These are phyloP conservation scores for Thelephora ganbajun DNA, from an alignment of 768 basidiomycete species.

Conservation along the genomic window DNA sequence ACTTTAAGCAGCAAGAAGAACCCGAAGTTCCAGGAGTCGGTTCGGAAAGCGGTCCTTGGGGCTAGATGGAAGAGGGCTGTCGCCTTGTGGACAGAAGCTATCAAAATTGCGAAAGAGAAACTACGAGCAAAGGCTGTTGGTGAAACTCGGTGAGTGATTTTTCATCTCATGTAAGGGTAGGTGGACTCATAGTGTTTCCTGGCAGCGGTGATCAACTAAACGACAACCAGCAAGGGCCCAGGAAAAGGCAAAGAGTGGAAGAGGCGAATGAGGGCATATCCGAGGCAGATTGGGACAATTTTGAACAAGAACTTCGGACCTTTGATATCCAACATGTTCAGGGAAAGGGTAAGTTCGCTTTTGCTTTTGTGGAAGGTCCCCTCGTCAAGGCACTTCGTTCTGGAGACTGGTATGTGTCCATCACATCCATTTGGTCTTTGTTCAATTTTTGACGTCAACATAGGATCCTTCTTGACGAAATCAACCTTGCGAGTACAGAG, in stretches of 20 bases:
- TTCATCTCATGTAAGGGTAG: not conserved
- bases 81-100: conserved; percentile 72
- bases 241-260: conserved; percentile 61
- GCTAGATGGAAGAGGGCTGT: conserved; percentile 78
- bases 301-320: conserved; percentile 52
- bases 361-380: conserved; percentile 92
- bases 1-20: conserved; percentile 91
- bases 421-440: not conserved
- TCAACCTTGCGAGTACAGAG: conserved; percentile 89
- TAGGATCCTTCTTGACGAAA: conserved; percentile 92
- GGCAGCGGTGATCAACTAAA: not conserved
- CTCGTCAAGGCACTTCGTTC: conserved; percentile 78
- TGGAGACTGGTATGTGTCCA: conserved; percentile 71
- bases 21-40: conserved; percentile 67
- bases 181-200: not conserved
- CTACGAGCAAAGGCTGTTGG: conserved; percentile 26
- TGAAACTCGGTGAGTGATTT: conserved; percentile 12
- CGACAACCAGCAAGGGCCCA: conserved; percentile 21
- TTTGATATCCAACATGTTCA: conserved; percentile 87
- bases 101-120: conserved; percentile 51
- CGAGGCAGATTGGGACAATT: conserved; percentile 47
- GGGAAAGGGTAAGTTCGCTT: conserved; percentile 81
- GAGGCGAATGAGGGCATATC: conserved; percentile 26
- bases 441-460: not conserved
- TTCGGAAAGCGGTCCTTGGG: conserved; percentile 69